Percentiles rank a stretch among this genome's conserved stretches.
Evolutionary conservation across 2,329 filamentous ascomycete genomes (phyloP).

Genomic region (Penicillium digitatum): DNA sequence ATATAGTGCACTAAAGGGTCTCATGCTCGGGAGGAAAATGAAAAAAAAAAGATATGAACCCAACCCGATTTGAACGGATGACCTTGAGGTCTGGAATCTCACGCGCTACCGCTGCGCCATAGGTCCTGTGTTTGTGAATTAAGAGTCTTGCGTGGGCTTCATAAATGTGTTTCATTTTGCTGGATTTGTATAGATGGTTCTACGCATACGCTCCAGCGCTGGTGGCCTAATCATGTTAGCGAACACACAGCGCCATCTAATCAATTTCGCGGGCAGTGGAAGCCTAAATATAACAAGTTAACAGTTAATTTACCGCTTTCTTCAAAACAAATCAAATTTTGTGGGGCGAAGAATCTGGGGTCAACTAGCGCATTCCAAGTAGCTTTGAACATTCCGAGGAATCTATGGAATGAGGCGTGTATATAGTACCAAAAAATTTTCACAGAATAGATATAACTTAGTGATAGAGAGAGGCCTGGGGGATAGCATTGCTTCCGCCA

Average conservation of each 20-base stretch:
- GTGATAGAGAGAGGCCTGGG: neutral
- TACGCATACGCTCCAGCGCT: neutral
- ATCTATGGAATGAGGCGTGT: neutral
- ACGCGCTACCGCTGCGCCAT: slow-evolving; percentile 1
- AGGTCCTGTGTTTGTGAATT: neutral
- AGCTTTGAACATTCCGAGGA: neutral
- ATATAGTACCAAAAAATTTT: too few species aligned
- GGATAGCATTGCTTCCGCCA: neutral
- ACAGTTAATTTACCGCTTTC: neutral
- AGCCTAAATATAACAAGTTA: neutral
- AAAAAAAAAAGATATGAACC: neutral
- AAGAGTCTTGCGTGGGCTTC: too few species aligned
- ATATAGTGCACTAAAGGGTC: too few species aligned
- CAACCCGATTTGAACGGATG: neutral
- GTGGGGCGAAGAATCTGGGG: slow-evolving; percentile 2
- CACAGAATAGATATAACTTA: too few species aligned
- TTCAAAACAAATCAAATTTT: neutral
- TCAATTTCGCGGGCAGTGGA: neutral
- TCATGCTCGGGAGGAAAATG: too few species aligned
- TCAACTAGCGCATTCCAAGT: slow-evolving; percentile 3
- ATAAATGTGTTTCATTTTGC: neutral
- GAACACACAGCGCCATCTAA: neutral
- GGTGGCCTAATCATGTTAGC: neutral
- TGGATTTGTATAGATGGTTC: neutral
- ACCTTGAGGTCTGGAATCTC: neutral